A percentile compares a stretch with the other conserved stretches of the same genome.
Conservation (phyloP, 306 rosid species). For the Calophaca sinica region DNA sequence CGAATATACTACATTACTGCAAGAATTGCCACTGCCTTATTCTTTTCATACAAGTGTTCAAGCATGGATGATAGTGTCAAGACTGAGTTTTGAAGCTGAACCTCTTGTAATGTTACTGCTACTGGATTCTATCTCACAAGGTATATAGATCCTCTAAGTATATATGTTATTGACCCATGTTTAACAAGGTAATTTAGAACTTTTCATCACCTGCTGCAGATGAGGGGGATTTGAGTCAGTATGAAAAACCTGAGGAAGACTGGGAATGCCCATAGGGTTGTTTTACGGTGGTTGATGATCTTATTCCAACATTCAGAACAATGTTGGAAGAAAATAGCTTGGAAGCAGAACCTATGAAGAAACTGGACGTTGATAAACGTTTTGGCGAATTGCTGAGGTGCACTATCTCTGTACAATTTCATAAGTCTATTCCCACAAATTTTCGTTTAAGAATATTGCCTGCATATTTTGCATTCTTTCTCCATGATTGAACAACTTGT, state of each 20-base stretch:
- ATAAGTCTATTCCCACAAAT: too few species aligned
- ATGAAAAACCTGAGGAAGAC: constrained; percentile 44
- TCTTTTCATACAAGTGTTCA: constrained; percentile 47
- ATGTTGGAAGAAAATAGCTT: constrained; percentile 71
- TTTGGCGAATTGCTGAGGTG: constrained; percentile 69
- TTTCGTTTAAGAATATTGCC: too few species aligned
- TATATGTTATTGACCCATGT: background rate
- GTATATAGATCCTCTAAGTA: constrained; percentile 48
- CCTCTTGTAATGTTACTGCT: constrained; percentile 73
- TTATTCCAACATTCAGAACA: constrained; percentile 66
- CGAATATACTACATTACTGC: constrained; percentile 63
- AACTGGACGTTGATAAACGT: constrained; percentile 71
- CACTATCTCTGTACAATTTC: too few species aligned
- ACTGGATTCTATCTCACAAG: constrained; percentile 59
- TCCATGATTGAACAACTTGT: too few species aligned
- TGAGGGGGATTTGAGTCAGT: constrained; percentile 46
- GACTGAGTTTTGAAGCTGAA: constrained; percentile 57
- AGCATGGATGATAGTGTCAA: constrained; percentile 81
- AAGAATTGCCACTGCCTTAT: constrained; percentile 52
- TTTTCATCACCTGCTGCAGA: constrained; percentile 43
- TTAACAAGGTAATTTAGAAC: constrained; percentile 27
- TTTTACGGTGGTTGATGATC: constrained; percentile 67
- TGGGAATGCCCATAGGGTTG: constrained; percentile 96
- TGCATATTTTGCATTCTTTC: too few species aligned
- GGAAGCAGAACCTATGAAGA: constrained; percentile 65